Base-by-base conservation (phyloP, 1,139 yeast genomes). In the Suhomyces bokatorum region DNA sequence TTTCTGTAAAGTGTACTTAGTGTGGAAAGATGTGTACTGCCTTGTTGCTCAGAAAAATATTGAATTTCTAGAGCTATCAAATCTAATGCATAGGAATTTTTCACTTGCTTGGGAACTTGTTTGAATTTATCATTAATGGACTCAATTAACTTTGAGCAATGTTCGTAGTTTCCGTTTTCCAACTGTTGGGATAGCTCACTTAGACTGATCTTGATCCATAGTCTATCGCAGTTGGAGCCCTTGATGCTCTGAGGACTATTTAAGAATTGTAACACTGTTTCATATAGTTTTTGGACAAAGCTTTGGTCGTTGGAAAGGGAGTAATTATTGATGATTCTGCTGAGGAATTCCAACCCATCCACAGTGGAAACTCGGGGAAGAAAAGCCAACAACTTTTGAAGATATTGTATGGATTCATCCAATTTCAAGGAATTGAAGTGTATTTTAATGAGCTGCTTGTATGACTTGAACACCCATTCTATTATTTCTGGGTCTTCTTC, bases 1-100 rank as follows among this genome's bases (percentile, higher is more conserved):
- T 74, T 69, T 40, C 69, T 65, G 56, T 83, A 81, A 13, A 81
- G 64, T 40, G 68, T 67, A 51, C 70, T 73, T 45, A 83, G 67
- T 49, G 69, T 66, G 11, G 66, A 51, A 27, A 70, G 54, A 54
- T 79, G 67, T 32, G 47, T 64, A 45, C 55, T 49, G 20, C 51
- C 55, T 36, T 55, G 56, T 20, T 54, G 56, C 13, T 40, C 46
- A 6, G 79, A 68, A 43, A 74, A 67, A 45, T 75, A 70, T 52
- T 79, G 80, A 47, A 87, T 84, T 56, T 85, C 85, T 3, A 79
- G 70, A 0, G 95, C 87, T 34, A 83, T 75, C 3, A 83, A 71
- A 51, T 87, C 95, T 36, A 86, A 64, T 15, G 79, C 62, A 52
- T 69, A 79, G 0, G 80, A 65, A 50, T 67, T 76, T 42, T 61